phyloP scores from a whole-genome alignment of 176 grass and related monocot genomes.

The Tuctoria greenei region DNA sequence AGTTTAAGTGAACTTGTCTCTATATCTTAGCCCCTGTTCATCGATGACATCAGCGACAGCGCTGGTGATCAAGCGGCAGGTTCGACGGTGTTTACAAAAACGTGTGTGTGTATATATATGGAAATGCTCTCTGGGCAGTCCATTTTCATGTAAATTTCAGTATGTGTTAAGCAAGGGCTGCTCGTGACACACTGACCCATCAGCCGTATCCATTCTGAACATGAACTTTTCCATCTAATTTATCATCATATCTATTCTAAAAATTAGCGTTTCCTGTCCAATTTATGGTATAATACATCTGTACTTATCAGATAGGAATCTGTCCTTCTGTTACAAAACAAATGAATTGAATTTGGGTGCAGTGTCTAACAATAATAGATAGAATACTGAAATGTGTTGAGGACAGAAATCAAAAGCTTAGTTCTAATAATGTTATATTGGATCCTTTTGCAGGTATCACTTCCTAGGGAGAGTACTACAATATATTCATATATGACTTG shows the following conservation, averaged over 20 bases:
- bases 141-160: too few species aligned
- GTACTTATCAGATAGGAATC: not conserved
- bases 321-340: not conserved
- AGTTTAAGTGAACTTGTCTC: too few species aligned
- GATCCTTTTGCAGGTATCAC: slow-evolving; percentile 52
- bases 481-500: slow-evolving; percentile 62
- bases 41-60: too few species aligned
- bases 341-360: not conserved
- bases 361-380: not conserved
- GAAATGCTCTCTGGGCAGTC: too few species aligned
- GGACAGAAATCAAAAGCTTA: too few species aligned
- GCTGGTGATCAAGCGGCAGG: too few species aligned
- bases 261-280: not conserved
- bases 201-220: not conserved
- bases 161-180: too few species aligned
- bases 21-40: too few species aligned
- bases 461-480: slow-evolving; percentile 60
- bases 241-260: not conserved
- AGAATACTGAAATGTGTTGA: not conserved
- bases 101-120: too few species aligned
- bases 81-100: too few species aligned
- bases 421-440: slow-evolving; percentile 37
- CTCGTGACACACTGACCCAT: too few species aligned
- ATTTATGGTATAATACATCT: not conserved
- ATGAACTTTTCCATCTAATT: not conserved